Conservation (phyloP, 2,329 filamentous ascomycete genomes). For the Domatiomyces globalis region DNA sequence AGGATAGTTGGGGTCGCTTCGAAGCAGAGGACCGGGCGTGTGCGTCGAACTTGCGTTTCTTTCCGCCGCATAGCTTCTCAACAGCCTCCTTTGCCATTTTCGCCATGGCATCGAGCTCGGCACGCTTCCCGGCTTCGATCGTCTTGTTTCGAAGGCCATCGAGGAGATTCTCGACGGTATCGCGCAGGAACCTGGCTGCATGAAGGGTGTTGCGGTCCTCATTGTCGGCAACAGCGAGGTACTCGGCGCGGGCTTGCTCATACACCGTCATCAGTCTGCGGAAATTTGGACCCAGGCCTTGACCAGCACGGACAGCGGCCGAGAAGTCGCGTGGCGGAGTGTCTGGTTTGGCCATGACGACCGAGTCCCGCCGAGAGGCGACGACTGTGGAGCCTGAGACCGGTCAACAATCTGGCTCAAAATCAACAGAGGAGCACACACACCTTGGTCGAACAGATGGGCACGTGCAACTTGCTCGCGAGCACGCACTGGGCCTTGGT, state of each 20-base stretch:
- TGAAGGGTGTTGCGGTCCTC: constrained; percentile 17
- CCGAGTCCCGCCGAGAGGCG: no score
- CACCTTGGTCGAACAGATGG: not conserved
- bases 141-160: constrained; percentile 21
- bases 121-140: constrained; percentile 19
- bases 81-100: constrained; percentile 24
- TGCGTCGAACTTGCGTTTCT: constrained; percentile 27
- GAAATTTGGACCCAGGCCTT: constrained; percentile 15
- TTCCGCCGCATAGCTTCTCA: constrained; percentile 25
- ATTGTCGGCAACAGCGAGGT: constrained; percentile 19
- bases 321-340: not conserved
- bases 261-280: constrained; percentile 22
- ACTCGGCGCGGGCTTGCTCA: constrained; percentile 26
- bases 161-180: constrained; percentile 30
- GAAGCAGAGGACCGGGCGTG: not conserved
- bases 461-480: not conserved
- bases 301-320: not conserved
- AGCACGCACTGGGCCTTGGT: no score
- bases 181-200: constrained; percentile 29
- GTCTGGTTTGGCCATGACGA: no score
- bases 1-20: no score
- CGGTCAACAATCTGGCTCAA: not conserved
- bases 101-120: constrained; percentile 24
- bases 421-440: not conserved
- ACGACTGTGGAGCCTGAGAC: no score